Conservation (phyloP, 352 stramenopile species). For the Pythium volutum region DNA sequence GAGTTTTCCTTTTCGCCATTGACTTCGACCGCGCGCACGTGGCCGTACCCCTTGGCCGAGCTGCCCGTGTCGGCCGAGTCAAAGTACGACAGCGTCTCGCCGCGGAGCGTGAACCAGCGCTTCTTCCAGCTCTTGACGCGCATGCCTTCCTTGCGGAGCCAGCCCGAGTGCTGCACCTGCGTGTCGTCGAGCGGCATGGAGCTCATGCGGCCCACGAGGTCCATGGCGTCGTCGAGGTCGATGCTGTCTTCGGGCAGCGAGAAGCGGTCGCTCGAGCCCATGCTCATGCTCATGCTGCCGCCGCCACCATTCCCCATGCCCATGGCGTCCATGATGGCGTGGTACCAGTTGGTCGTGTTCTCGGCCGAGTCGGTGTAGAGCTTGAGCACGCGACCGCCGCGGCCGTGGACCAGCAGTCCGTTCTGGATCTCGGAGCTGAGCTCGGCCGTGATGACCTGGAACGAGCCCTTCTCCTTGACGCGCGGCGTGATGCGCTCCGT, state of each 20-base stretch:
- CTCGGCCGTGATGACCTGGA: slow-evolving; percentile 85
- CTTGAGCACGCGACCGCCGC: slow-evolving; percentile 79
- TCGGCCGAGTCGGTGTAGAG: slow-evolving; percentile 81
- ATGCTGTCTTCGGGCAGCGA: slow-evolving; percentile 39
- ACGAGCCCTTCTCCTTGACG: slow-evolving; percentile 76
- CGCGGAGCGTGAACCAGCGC: slow-evolving; percentile 74
- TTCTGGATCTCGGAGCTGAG: slow-evolving; percentile 81
- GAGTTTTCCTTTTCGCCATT: slow-evolving; percentile 53
- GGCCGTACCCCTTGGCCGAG: slow-evolving; percentile 76
- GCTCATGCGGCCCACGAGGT: slow-evolving; percentile 53
- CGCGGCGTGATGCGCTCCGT: slow-evolving; percentile 50
- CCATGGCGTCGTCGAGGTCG: slow-evolving; percentile 45
- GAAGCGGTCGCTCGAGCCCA: slow-evolving; percentile 34
- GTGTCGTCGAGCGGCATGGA: slow-evolving; percentile 50
- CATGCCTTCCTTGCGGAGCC: slow-evolving; percentile 76
- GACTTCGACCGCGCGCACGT: slow-evolving; percentile 73
- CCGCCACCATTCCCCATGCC: slow-evolving; percentile 16
- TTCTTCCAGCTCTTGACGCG: slow-evolving; percentile 82
- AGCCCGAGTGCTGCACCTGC: slow-evolving; percentile 69
- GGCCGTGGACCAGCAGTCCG: slow-evolving; percentile 73
- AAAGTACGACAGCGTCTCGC: slow-evolving; percentile 81
- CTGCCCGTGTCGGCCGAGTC: slow-evolving; percentile 71
- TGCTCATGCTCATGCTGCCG: slow-evolving; percentile 7
- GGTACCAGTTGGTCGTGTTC: slow-evolving; percentile 65
- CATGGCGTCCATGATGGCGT: slow-evolving; percentile 73